Evolutionary conservation across 208 protist genomes (phyloP), one percentile per base, ranked within the genome.

Genomic region (Porcisia deanei): DNA sequence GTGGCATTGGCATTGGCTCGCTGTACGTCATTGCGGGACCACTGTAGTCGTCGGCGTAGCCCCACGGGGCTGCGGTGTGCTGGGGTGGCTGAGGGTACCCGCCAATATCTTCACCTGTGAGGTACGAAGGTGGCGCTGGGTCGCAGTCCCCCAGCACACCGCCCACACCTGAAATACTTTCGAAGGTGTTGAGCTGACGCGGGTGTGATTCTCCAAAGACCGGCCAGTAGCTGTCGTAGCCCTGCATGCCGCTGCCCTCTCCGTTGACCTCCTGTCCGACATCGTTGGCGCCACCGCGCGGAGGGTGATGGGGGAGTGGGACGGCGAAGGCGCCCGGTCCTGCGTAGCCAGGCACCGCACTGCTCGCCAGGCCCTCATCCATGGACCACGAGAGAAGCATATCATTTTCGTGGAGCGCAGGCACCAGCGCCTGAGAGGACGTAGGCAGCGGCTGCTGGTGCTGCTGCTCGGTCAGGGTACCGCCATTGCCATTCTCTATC

Each of bases 351-450:
- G 39, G 43, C 1, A 25, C 14, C 1, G 5, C 14, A 37, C 25
- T 71, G 65, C 14, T 77, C 69, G 69, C 53, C 60, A 80, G 59
- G 59, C 70, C 70, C 47, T 76, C 47, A 43, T 67, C 52, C 73
- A 69, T 77, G 1, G 64, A 67, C 73, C 61, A 82, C 16, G 77
- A 82, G 34, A 82, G 77, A 55, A 82, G 43, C 20, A 59, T 68
- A 25, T 72, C 77, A 25, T 47, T 72, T 30, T 77, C 72, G 12
- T 34, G 60, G 10, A 55, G 54, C 3, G 71, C 47, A 41, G 71
- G 7, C 37, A 60, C 64, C 9, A 22, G 25, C 20, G 39, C 64
- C 12, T 65, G 37, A 30, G 67, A 68, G 14, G 55, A 18, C 1
- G 49, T 12, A 18, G 54, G 49, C n/a, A 9, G 47, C 41, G 9